Percentiles rank a stretch among this genome's conserved stretches.
Conservation (phyloP, 345 rosid genomes). For the Punica granatum region DNA sequence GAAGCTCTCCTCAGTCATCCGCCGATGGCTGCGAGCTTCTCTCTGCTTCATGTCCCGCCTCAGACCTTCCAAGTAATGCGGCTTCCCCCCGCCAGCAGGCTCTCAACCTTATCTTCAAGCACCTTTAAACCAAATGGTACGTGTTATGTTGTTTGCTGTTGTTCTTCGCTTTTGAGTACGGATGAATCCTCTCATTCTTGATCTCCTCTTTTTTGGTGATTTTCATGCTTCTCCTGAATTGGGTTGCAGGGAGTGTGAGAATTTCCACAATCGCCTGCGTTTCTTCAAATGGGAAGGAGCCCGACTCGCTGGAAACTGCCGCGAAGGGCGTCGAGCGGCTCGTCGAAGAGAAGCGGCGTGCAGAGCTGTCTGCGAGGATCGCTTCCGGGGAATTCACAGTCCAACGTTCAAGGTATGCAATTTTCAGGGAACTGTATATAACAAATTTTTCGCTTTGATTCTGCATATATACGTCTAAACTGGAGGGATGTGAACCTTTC, state of each 20-base stretch:
- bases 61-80: slow-evolving; percentile 5
- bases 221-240: not conserved
- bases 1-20: not conserved
- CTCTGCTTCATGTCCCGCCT: slow-evolving; percentile 23
- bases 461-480: too few relatives aligned
- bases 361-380: slow-evolving; percentile 66
- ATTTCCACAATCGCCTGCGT: slow-evolving; percentile 25
- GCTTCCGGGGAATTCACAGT: slow-evolving; percentile 86
- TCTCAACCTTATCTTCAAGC: not conserved
- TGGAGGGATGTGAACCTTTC: too few relatives aligned
- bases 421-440: not conserved
- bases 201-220: not conserved
- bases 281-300: slow-evolving; percentile 55
- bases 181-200: not conserved
- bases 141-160: not conserved
- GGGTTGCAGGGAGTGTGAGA: slow-evolving; percentile 13
- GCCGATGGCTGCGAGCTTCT: slow-evolving; percentile 23
- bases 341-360: slow-evolving; percentile 62
- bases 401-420: slow-evolving; percentile 41
- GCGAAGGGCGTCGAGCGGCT: slow-evolving; percentile 36
- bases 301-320: slow-evolving; percentile 29
- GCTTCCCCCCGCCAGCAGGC: not conserved
- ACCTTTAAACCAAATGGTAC: not conserved
- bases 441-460: too few relatives aligned
- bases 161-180: not conserved